phyloP scores from a whole-genome alignment of 345 rosid species.

The Cochlearia excelsa region DNA sequence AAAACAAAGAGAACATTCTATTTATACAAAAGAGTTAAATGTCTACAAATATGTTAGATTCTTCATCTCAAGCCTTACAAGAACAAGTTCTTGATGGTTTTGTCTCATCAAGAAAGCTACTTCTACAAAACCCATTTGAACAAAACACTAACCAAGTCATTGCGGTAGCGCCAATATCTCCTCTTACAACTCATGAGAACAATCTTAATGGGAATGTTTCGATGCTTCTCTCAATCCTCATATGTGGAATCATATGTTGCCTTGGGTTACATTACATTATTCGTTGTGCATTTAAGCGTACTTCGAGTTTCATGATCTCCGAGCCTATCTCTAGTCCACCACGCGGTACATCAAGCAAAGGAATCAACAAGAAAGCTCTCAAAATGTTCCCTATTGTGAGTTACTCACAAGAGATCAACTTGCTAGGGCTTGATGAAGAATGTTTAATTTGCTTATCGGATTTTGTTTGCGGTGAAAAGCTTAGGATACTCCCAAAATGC shows the following conservation, averaged over 20 bases:
- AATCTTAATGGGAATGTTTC: constrained; percentile 41
- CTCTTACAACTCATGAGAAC: constrained; percentile 20
- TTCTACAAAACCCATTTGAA: constrained; percentile 33
- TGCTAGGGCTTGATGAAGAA: constrained; percentile 48
- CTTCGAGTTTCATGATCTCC: constrained; percentile 42
- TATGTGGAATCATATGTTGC: constrained; percentile 53
- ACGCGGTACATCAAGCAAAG: constrained; percentile 29
- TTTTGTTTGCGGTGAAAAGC: constrained; percentile 38
- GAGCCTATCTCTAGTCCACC: constrained; percentile 27
- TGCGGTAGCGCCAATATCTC: constrained; percentile 26
- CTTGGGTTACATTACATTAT: constrained; percentile 36
- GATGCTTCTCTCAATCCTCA: constrained; percentile 45
- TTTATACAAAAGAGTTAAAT: constrained; percentile 7
- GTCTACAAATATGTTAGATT: constrained; percentile 26
- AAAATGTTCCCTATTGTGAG: constrained; percentile 46
- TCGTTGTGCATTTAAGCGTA: constrained; percentile 35
- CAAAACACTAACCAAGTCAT: constrained; percentile 19
- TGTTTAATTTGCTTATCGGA: constrained; percentile 61
- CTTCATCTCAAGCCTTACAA: constrained; percentile 28
- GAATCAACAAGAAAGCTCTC: constrained; percentile 45
- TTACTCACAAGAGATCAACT: constrained; percentile 42
- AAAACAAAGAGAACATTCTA: constrained; percentile 11
- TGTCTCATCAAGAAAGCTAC: constrained; percentile 35
- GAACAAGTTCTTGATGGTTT: constrained; percentile 25
- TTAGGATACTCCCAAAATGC: constrained; percentile 43